Evolutionary conservation across 805 yeast species (phyloP).

Genomic region (Metschnikowia anglica): DNA sequence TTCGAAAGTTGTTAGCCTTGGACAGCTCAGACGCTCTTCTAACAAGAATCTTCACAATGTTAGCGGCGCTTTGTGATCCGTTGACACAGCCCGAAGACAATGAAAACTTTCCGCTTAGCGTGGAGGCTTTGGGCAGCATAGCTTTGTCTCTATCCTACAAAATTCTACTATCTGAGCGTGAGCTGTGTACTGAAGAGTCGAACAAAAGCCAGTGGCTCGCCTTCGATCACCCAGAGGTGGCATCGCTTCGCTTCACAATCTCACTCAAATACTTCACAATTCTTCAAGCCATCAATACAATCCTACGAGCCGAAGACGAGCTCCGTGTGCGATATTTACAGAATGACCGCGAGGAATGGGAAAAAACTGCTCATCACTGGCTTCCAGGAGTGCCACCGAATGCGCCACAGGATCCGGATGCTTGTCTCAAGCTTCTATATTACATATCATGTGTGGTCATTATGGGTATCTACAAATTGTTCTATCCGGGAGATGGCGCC

Average conservation of each 20-base stretch:
- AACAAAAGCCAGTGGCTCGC: conserved; percentile 11
- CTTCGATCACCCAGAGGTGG: conserved; percentile 20
- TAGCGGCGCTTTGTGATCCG: conserved; percentile 50
- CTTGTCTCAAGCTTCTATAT: conserved; percentile 28
- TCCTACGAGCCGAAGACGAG: conserved; percentile 46
- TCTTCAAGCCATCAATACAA: conserved; percentile 34
- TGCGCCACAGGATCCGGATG: conserved; percentile 20
- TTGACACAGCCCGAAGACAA: conserved; percentile 67
- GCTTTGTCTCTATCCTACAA: conserved; percentile 42
- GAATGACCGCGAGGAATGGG: conserved; percentile 36
- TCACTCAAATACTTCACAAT: conserved; percentile 38
- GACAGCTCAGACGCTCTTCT: conserved; percentile 13
- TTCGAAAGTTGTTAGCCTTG: conserved; percentile 10
- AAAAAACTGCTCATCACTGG: conserved; percentile 27
- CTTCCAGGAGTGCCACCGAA: conserved; percentile 21
- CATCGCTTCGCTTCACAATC: conserved; percentile 34
- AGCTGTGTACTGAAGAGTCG: neutral
- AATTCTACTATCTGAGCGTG: conserved; percentile 18
- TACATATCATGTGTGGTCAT: conserved; percentile 34
- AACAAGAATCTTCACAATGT: conserved; percentile 15
- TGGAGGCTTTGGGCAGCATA: conserved; percentile 54
- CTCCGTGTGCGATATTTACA: conserved; percentile 38
- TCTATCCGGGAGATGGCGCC: conserved; percentile 24
- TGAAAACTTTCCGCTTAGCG: conserved; percentile 51
- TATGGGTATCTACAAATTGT: conserved; percentile 34